A percentile compares a stretch with the other conserved stretches of the same genome.
phyloP scores from a whole-genome alignment of 345 rosid species.

The Nephelium lappaceum region DNA sequence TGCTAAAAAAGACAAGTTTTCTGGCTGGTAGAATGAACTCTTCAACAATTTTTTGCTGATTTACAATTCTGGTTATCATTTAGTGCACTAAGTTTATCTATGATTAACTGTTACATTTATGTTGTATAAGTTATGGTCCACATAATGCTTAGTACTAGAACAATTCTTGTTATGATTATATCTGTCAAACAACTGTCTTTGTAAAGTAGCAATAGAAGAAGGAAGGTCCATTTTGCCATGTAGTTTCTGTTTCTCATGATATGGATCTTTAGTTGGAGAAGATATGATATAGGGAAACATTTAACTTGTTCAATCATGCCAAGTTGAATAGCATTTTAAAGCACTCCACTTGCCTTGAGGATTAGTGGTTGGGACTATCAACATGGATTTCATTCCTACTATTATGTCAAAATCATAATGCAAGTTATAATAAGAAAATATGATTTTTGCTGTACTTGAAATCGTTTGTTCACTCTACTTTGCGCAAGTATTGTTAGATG shows the following conservation, averaged over 20 bases:
- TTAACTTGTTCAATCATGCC: not conserved
- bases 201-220: slow-evolving; percentile 4
- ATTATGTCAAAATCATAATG: not conserved
- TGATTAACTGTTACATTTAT: not conserved
- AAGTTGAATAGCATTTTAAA: not conserved
- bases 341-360: not conserved
- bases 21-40: not conserved
- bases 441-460: not conserved
- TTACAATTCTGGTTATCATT: not conserved
- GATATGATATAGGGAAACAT: not conserved
- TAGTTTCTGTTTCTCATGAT: not conserved
- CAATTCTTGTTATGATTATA: not conserved
- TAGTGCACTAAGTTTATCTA: not conserved
- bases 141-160: not conserved
- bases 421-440: not conserved
- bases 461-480: not conserved
- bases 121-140: not conserved
- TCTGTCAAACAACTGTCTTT: not conserved
- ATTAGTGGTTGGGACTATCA: not conserved
- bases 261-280: not conserved
- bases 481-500: not conserved
- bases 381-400: not conserved
- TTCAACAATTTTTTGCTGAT: not conserved
- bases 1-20: not conserved
- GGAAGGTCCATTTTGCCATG: not conserved